Evolutionary conservation across 2,329 filamentous ascomycete species (phyloP), one percentile per base, ranked within the genome.

Genomic region (Sphaerulina musiva): DNA sequence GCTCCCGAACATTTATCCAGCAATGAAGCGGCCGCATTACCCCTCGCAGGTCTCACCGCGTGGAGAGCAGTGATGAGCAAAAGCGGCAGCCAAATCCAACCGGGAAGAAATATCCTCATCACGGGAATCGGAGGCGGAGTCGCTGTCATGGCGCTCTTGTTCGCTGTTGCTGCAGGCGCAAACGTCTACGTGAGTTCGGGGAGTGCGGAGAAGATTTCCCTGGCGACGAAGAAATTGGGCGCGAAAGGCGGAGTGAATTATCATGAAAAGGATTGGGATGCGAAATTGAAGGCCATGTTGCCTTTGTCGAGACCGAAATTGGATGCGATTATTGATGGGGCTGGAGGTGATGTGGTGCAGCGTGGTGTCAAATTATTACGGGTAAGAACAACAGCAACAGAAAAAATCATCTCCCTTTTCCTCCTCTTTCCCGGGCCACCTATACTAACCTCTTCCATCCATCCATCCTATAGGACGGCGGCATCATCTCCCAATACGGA

Each of bases 91-190:
- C 82, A 84, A 60, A 80, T 80, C 6, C 73, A 75, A 54, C 71
- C 73, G 0, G 88, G 88, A 2, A 74, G 80, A 57, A 95, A 95
- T 66, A 77, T 97, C 3, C 75, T 97, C 32, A 74, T 97, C 41
- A 96, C 92, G 4, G 92, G 92, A 0, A 95, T 97, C 70, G 92
- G 92, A 0, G 92, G 92, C 36, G 92, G 92, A 42, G 92, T 96
- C 1, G 92, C 92, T 34, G 74, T 96, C 52, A 85, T 88, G 75
- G 86, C 81, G 5, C 74, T 96, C 62, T 79, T 89, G 69, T 95
- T 95, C 72, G 90, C 82, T 9, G 82, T 85, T 10, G 89, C 82
- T 8, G 73, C 82, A 60, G 87, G 89, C 38, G 82, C 85, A 64
- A 82, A 84, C 68, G 86, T 92, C n/a, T 95, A 79, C 67, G 89